Conservation (phyloP, 164 flowering plant genomes). For the Aristolochia contorta region DNA sequence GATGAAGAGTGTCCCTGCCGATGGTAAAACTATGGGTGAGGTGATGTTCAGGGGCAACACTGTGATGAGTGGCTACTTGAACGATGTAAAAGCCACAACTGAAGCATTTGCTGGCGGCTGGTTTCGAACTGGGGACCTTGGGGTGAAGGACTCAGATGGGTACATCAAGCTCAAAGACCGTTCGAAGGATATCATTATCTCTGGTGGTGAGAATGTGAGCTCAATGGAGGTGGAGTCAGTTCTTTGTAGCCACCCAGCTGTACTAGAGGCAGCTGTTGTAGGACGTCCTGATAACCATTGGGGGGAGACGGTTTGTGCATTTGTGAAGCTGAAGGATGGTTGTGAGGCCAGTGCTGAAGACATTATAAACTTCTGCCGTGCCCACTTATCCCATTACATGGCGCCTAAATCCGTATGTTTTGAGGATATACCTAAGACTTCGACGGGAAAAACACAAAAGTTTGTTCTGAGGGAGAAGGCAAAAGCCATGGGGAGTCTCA, state of each 20-base stretch:
- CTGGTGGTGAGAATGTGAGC: slow-evolving; percentile 87
- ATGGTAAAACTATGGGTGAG: slow-evolving; percentile 55
- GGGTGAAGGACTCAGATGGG: slow-evolving; percentile 72
- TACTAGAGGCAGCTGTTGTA: slow-evolving; percentile 47
- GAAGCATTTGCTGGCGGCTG: slow-evolving; percentile 63
- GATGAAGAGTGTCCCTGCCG: slow-evolving; percentile 48
- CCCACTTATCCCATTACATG: slow-evolving; percentile 36
- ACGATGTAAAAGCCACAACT: slow-evolving; percentile 39
- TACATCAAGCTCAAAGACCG: slow-evolving; percentile 83
- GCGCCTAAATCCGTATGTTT: slow-evolving; percentile 41
- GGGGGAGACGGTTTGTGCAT: slow-evolving; percentile 56
- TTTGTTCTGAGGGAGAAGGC: slow-evolving; percentile 35
- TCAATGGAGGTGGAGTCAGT: slow-evolving; percentile 44
- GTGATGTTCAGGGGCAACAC: slow-evolving; percentile 72
- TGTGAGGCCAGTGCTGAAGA: slow-evolving; percentile 20
- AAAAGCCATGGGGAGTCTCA: slow-evolving; percentile 16
- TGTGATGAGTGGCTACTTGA: slow-evolving; percentile 80
- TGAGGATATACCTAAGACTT: slow-evolving; percentile 37
- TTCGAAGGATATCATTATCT: slow-evolving; percentile 77
- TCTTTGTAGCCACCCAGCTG: slow-evolving; percentile 24
- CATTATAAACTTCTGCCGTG: slow-evolving; percentile 29
- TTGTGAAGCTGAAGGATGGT: slow-evolving; percentile 34
- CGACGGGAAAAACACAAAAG: slow-evolving; percentile 47
- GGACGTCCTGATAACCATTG: slow-evolving; percentile 23
- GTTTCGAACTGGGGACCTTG: slow-evolving; percentile 75